Base-by-base conservation (phyloP, 139 green algal genomes). In the Chlorella sorokiniana region DNA sequence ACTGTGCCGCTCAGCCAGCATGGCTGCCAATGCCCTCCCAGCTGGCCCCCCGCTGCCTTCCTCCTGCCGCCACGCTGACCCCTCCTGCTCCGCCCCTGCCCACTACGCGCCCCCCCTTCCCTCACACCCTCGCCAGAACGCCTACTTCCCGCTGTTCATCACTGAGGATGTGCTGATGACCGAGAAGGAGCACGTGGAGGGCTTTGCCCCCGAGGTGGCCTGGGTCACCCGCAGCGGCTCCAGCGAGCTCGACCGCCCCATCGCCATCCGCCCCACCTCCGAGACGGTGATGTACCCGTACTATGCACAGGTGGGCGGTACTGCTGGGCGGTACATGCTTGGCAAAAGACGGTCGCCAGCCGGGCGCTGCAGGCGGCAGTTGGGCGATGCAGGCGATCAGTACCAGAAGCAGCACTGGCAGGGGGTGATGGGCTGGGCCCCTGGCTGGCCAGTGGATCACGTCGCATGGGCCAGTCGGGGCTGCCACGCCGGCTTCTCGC, bases 101-200 rank as follows among this genome's bases (percentile, higher is more conserved):
- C 35, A 44, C 25, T 48, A 18, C 27, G 40, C 25, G 29, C 4
- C 33, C 38, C 27, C 22, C 2, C 62, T 7, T 1, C 56, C 37
- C 29, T 51, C 14, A 42, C 8, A 54, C n/a, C 38, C 27, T n/a
- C n/a, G n/a, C 40, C 85, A 98, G 89, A 99, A 99, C 88, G 88
- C 89, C 38, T 99, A 99, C 92, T 99, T 99, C 88, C 97, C 97
- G 25, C 91, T 99, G 52, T 99, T 99, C 89, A 96, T 99, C 78
- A 97, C 96, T 4, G 92, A 98, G 86, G 90, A 94, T n/a, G 92
- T 91, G 54, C 92, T 99, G 5, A 97, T 95, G 76, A 97, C 89
- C 33, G 97, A 99, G 92, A 98, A 99, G 93, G 94, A 99, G 70
- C 97, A 99, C 86, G 93, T 99, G 52, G 97, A 99, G 84, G 94